Evolutionary conservation across 2,329 filamentous ascomycete genomes (phyloP).

Genomic region (Pseudocercospora fuligena): DNA sequence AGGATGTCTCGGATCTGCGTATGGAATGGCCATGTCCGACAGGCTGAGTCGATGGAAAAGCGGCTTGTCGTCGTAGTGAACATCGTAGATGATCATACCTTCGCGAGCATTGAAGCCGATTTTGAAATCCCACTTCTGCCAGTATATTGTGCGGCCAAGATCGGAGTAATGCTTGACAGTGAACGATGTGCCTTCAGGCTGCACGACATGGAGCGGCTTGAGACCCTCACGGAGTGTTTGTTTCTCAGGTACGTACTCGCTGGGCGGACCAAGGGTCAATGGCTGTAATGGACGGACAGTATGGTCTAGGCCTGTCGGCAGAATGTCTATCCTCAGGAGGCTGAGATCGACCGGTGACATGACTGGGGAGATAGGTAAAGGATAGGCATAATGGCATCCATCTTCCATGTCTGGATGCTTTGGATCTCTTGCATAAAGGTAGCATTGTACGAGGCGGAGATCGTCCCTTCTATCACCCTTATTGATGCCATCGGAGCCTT

Average conservation of each 20-base stretch:
- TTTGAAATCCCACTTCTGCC: constrained; percentile 70
- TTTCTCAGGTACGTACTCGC: constrained; percentile 69
- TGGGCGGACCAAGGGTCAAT: constrained; percentile 57
- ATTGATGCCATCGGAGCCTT: background rate
- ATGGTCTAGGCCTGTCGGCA: constrained; percentile 70
- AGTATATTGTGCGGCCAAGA: constrained; percentile 55
- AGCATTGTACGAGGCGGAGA: constrained; percentile 56
- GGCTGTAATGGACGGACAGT: constrained; percentile 59
- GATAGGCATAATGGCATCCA: constrained; percentile 71
- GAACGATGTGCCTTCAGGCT: constrained; percentile 72
- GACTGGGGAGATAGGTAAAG: constrained; percentile 70
- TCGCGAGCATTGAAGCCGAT: constrained; percentile 67
- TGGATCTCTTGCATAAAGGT: constrained; percentile 69
- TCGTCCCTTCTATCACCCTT: background rate
- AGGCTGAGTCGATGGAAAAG: constrained; percentile 70
- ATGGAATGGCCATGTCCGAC: constrained; percentile 69
- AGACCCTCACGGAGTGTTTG: constrained; percentile 49
- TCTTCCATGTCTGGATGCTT: constrained; percentile 63
- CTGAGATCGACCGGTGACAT: constrained; percentile 64
- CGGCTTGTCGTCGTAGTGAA: constrained; percentile 57
- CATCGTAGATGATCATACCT: constrained; percentile 70
- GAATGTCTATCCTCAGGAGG: constrained; percentile 69
- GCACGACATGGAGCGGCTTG: constrained; percentile 74
- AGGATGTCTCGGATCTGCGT: constrained; percentile 67
- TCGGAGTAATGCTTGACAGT: constrained; percentile 46